Conservation (phyloP, 116 monocot genomes). For the Cymodocea nodosa region DNA sequence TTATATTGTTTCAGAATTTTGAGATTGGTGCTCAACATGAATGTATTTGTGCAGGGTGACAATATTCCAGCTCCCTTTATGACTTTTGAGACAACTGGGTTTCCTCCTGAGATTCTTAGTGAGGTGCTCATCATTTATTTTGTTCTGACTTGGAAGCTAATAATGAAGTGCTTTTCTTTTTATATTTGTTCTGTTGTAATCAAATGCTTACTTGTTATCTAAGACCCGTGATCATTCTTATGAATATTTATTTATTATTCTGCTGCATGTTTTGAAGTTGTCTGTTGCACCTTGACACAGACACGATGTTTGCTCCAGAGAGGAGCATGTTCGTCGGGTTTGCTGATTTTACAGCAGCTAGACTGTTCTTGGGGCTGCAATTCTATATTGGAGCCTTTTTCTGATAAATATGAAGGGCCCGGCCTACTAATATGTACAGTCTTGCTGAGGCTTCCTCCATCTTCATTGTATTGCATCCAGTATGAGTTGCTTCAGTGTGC, state of each 20-base stretch:
- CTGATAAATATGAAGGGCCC: not conserved
- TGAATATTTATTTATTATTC: not conserved
- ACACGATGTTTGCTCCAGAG: constrained; percentile 25
- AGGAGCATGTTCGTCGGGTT: constrained; percentile 28
- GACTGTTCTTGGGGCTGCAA: constrained; percentile 23
- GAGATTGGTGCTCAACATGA: too few species aligned
- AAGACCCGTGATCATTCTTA: not conserved
- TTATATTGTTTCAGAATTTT: too few species aligned
- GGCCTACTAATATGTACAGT: too few species aligned
- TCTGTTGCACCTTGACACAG: constrained; percentile 18
- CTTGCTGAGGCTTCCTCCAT: too few species aligned
- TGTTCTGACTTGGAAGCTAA: not conserved
- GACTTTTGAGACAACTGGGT: constrained; percentile 64
- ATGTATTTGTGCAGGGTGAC: constrained; percentile 32
- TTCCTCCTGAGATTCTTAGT: constrained; percentile 69
- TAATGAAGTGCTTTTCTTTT: not conserved
- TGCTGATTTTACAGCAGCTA: constrained; percentile 21
- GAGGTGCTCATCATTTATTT: constrained; percentile 34
- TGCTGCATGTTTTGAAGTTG: not conserved
- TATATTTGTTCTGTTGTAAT: not conserved
- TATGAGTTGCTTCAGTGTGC: not conserved
- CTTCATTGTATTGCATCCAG: too few species aligned
- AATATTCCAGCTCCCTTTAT: constrained; percentile 59
- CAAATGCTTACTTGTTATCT: too few species aligned
- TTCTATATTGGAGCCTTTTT: constrained; percentile 22